phyloP scores from a whole-genome alignment of 768 basidiomycete species.

The Rhodotorula diobovata region DNA sequence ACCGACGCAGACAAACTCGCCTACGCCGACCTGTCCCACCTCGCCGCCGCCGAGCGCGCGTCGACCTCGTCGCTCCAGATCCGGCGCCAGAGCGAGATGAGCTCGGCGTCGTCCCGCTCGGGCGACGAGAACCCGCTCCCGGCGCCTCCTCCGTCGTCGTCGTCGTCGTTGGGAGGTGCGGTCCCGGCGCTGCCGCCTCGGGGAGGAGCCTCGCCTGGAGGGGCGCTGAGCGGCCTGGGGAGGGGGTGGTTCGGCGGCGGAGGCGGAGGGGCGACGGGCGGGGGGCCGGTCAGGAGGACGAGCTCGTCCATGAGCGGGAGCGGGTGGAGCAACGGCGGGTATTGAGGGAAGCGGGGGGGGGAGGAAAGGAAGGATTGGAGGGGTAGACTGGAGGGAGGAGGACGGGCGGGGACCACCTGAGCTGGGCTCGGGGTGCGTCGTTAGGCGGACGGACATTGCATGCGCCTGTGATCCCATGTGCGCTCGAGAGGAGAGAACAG shows the following conservation, averaged over 20 bases:
- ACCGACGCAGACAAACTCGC: slow-evolving; percentile 35
- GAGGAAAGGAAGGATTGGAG: too few species aligned
- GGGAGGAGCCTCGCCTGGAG: background rate
- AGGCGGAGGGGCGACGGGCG: background rate
- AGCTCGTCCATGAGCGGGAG: slow-evolving; percentile 1
- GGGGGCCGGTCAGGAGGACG: background rate
- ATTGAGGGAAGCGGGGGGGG: too few species aligned
- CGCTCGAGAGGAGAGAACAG: too few species aligned
- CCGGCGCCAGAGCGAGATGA: slow-evolving; percentile 18
- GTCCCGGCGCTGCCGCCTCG: background rate
- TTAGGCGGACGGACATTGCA: too few species aligned
- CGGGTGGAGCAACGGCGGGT: too few species aligned
- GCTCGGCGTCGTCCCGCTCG: slow-evolving; percentile 3
- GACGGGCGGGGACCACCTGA: background rate
- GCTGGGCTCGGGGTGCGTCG: too few species aligned
- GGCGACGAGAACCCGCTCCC: background rate
- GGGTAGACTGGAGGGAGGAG: background rate
- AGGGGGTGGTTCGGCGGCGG: background rate
- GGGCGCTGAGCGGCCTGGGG: background rate
- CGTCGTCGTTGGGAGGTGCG: too few species aligned
- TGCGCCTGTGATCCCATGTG: too few species aligned
- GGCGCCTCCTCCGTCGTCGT: too few species aligned
- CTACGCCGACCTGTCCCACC: slow-evolving; percentile 32
- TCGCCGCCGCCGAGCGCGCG: slow-evolving; percentile 16
- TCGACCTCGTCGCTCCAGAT: slow-evolving; percentile 17